Evolutionary conservation across 768 basidiomycete species (phyloP), one percentile per base, ranked within the genome.

Genomic region (Rubroboletus satanas): DNA sequence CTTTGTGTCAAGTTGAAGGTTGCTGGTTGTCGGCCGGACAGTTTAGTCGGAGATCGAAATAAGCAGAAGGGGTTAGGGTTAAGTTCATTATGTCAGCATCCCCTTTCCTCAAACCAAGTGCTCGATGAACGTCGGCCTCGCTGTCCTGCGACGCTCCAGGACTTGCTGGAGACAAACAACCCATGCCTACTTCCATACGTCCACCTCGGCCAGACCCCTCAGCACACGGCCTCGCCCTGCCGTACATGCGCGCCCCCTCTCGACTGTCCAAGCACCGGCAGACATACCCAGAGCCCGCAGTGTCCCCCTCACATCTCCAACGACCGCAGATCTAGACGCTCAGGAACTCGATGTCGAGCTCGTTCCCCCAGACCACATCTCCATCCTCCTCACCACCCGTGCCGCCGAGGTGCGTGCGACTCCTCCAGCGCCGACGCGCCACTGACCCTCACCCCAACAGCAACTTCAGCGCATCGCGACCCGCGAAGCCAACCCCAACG

Each of bases 401-500:
- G 89, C 89, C 35, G 89, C 89, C 3, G 84, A 90, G 75, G 89
- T 89, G 60, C 43, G 77, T 21, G 5, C 12, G 37, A 15, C 7
- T 21, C 37, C n/a, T 6, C 0, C 15, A 57, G 0, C 10, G 10
- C 1, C 23, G 5, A 7, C 8, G 1, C 26, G 12, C 33, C n/a
- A 33, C 33, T 36, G 52, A 55, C 53, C 23, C 6, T 4, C 4
- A 26, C 36, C 5, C 29, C 43, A 37, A n/a, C 52, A 96, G 93
- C 92, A 93, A 88, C 77, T 97, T 2, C 76, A 78, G 43, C 70
- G 73, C 33, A 59, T 97, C 76, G 18, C 76, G 83, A 37, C 28
- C n/a, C 36, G 48, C 12, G 81, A 89, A 64, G 75, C 82, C 9
- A 79, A 88, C 59, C 70, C 83, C 0, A 65, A 81, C 47, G 77